phyloP scores from a whole-genome alignment of 164 flowering plant genomes.

The Annona cherimola region DNA sequence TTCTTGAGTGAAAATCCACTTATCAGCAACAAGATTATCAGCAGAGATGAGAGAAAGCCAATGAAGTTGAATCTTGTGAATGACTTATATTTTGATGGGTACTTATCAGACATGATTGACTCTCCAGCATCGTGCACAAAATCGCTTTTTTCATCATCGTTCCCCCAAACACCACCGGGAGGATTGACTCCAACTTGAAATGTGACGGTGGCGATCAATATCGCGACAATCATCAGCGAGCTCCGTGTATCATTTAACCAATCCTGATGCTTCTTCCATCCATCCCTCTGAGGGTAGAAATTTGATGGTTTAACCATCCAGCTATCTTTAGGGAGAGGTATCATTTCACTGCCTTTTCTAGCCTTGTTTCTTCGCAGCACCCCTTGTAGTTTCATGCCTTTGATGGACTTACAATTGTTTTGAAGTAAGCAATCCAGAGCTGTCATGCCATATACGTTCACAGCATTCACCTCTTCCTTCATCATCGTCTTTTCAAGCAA shows the following conservation, averaged over 20 bases:
- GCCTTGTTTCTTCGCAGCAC: neutral
- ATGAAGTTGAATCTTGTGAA: neutral
- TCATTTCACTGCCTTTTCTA: neutral
- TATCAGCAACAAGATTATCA: neutral
- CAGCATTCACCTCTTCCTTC: neutral
- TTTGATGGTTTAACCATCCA: neutral
- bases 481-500: neutral
- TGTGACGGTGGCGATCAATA: neutral
- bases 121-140: neutral
- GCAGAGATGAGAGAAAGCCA: neutral
- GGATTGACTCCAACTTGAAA: neutral
- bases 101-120: neutral
- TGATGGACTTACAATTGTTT: too few species aligned
- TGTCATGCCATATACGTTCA: neutral
- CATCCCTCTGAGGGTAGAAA: neutral
- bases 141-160: too few species aligned
- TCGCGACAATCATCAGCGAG: neutral
- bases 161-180: neutral
- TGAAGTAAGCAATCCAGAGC: neutral
- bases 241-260: neutral
- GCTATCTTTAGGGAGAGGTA: neutral
- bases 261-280: neutral
- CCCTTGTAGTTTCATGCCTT: neutral
- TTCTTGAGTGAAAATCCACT: neutral
- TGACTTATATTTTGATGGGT: neutral